phyloP scores from a whole-genome alignment of 306 rosid genomes.

The Pyrus communis region DNA sequence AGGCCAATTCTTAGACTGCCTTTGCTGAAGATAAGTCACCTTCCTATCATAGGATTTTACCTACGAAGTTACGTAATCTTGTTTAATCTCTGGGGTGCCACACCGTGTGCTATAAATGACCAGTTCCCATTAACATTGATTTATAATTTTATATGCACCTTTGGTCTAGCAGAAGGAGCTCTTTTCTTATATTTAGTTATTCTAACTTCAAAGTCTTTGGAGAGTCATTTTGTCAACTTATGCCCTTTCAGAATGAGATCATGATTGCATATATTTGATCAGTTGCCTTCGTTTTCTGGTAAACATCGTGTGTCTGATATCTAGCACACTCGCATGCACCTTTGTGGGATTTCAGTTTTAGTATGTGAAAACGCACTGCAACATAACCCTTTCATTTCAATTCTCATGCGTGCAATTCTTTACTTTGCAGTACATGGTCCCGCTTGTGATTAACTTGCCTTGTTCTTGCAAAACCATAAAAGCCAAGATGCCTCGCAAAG shows the following conservation, averaged over 20 bases:
- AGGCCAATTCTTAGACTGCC: no score
- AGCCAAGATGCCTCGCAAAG: not conserved
- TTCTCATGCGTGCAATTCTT: not conserved
- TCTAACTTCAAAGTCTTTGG: not conserved
- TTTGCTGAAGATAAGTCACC: no score
- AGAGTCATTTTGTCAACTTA: not conserved
- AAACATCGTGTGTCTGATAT: not conserved
- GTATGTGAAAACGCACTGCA: not conserved
- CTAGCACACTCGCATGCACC: not conserved
- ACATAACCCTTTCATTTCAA: not conserved
- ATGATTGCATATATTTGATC: not conserved
- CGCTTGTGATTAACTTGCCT: not conserved
- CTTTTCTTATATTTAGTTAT: not conserved
- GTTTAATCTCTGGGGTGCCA: not conserved
- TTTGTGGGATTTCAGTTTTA: not conserved
- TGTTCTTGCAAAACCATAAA: not conserved
- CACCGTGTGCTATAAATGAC: not conserved
- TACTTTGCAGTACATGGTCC: not conserved
- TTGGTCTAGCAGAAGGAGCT: not conserved
- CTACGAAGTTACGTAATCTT: not conserved
- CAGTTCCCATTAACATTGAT: no score
- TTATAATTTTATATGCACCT: no score
- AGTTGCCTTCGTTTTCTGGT: not conserved
- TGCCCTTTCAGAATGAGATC: not conserved
- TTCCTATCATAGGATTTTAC: no score